Evolutionary conservation across 2,329 filamentous ascomycete genomes (phyloP).

Genomic region (Thyridium curvatum): DNA sequence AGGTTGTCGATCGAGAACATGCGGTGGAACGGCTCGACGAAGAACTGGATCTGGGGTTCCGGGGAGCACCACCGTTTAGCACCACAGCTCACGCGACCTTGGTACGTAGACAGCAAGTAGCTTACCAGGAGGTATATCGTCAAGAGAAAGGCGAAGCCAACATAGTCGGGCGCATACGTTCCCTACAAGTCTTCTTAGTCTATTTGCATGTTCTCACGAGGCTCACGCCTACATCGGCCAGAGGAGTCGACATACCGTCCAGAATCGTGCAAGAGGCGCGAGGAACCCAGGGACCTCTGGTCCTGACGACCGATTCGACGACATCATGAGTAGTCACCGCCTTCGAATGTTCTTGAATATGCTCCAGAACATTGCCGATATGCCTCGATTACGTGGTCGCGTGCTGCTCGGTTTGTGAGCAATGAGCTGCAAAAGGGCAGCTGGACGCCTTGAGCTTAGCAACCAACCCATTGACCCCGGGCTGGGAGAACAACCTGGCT

Average conservation of each 20-base stretch:
- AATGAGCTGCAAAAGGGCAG: too few relatives aligned
- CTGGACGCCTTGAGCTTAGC: too few relatives aligned
- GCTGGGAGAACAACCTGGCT: too few relatives aligned
- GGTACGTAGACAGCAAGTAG: conserved; percentile 18
- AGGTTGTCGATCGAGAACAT: conserved; percentile 88
- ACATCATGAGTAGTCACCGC: conserved; percentile 38
- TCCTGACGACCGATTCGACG: conserved; percentile 15
- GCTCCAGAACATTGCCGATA: conserved; percentile 27
- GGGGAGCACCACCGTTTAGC: neutral
- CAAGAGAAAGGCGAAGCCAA: conserved; percentile 68
- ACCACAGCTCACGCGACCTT: conserved; percentile 12
- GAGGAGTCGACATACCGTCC: conserved; percentile 31
- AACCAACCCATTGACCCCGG: too few relatives aligned
- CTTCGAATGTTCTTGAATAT: conserved; percentile 27
- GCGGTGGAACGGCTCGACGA: conserved; percentile 83
- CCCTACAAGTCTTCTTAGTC: conserved; percentile 38
- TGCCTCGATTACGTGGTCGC: too few relatives aligned
- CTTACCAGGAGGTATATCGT: conserved; percentile 57
- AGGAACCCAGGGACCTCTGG: conserved; percentile 14
- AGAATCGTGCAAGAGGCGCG: conserved; percentile 33
- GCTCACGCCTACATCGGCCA: conserved; percentile 1
- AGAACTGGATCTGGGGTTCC: conserved; percentile 54
- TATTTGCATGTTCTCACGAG: conserved; percentile 1
- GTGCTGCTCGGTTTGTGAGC: too few relatives aligned
- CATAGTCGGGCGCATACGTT: conserved; percentile 84